Base-by-base conservation (phyloP, 2,329 filamentous ascomycete genomes). In the Trichophaea hybrida region DNA sequence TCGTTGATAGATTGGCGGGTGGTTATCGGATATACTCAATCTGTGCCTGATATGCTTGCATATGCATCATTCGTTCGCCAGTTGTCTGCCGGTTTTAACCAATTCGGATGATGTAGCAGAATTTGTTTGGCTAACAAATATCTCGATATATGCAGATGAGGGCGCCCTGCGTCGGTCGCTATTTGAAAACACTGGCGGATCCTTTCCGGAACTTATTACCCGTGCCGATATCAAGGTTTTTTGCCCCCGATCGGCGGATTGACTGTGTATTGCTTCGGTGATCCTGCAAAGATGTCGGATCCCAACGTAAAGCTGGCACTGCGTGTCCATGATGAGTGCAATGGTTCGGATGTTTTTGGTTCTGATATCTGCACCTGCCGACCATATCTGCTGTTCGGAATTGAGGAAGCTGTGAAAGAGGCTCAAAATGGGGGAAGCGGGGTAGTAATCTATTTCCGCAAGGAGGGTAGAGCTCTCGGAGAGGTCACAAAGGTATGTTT, bases 371-470 rank as follows among this genome's bases (percentile, higher is more conserved):
- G 93, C 75, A 97, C 93, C 8, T 97, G 91, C 73, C 81, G 88
- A 59, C 93, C 93, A 13, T 97, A 97, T 71, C 81, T 97, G 59
- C 94, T 94, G 70, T 97, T 94, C 71, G 93, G 93, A 62, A 94
- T 98, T 63, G 89, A 95, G 70, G 93, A 98, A 73, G 93, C 93
- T 10, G 91, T 98, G 67, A 95, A 94, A 70, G 89, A 97, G 74
- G 93, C 93, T 8, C 93, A 97, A 71, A 88, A 86, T 59, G 91
- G 91, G 57, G 91, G 91, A 52, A 91, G 85, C 68, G 91, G 91
- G 59, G 88, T 96, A 24, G 93, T 97, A 57, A 96, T 97, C 71
- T 98, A 98, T 73, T 98, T 97, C 80, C 83, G 93, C 67, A 98
- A 98, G 72, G 93, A 98, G 75, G 93, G 93, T 35, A 81, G 93